phyloP scores from a whole-genome alignment of 108 stramenopile species.

The Skeletonema tropicum region DNA sequence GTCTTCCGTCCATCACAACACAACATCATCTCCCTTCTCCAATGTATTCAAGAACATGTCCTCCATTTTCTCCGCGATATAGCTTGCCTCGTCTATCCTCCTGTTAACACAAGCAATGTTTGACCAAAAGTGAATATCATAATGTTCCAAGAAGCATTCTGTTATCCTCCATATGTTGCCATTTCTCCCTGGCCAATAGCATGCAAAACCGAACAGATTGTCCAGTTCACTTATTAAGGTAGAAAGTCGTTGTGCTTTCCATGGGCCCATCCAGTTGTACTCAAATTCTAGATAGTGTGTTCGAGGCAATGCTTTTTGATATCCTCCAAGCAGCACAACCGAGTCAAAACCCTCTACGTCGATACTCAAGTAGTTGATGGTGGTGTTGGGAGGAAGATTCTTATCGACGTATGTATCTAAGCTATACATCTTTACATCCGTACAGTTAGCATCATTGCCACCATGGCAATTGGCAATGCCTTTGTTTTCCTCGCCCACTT shows the following conservation, averaged over 20 bases:
- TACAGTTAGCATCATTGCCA: slow-evolving; percentile 21
- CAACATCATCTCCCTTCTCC: no score
- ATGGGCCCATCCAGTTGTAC: slow-evolving; percentile 48
- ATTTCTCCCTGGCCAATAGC: slow-evolving; percentile 46
- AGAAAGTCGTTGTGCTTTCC: slow-evolving; percentile 24
- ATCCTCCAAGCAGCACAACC: slow-evolving; percentile 35
- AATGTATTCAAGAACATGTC: no score
- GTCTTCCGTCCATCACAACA: no score
- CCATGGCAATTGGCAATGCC: slow-evolving; percentile 31
- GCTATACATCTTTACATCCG: slow-evolving; percentile 33
- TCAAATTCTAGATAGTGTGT: no score
- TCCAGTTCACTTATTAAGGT: slow-evolving; percentile 19
- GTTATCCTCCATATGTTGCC: no score
- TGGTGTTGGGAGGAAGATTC: slow-evolving; percentile 2
- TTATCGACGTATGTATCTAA: slow-evolving; percentile 33
- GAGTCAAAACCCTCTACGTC: slow-evolving; percentile 43
- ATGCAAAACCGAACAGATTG: slow-evolving; percentile 13
- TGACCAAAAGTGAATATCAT: no score
- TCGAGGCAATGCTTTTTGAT: neutral
- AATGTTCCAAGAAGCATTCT: no score
- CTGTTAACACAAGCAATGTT: no score
- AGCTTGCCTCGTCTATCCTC: no score
- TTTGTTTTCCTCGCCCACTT: slow-evolving; percentile 36
- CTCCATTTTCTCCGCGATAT: no score
- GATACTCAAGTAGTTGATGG: slow-evolving; percentile 24